A percentile compares a stretch with the other conserved stretches of the same genome.
Evolutionary conservation across 176 grass and related monocot genomes (phyloP).

Genomic region (Ensete ventricosum): DNA sequence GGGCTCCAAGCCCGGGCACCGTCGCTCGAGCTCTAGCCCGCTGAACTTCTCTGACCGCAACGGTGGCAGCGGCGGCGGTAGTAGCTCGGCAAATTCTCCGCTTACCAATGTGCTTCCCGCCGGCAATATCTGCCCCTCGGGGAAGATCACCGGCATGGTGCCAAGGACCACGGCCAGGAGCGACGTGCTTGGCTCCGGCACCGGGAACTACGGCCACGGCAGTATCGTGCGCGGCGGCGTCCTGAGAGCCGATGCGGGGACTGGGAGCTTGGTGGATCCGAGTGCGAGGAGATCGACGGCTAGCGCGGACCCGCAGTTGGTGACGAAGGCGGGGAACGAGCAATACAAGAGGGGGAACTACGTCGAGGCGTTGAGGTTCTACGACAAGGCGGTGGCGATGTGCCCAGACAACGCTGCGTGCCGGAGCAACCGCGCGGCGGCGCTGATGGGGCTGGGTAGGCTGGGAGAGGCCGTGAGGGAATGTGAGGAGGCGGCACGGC

Average conservation of each 20-base stretch:
- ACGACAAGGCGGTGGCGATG: constrained; percentile 53
- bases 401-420: constrained; percentile 67
- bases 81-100: constrained; percentile 64
- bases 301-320: constrained; percentile 42
- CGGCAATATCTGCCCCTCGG: constrained; percentile 81
- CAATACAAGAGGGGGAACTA: constrained; percentile 60
- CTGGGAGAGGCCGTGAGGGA: constrained; percentile 58
- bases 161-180: constrained; percentile 44
- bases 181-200: constrained; percentile 81
- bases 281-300: constrained; percentile 1
- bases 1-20: constrained; percentile 29
- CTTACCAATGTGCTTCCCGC: constrained; percentile 74
- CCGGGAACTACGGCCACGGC: constrained; percentile 88
- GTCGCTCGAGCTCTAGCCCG: constrained; percentile 58
- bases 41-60: constrained; percentile 64
- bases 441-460: constrained; percentile 63
- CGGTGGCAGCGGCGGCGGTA: constrained; percentile 33
- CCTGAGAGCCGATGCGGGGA: constrained; percentile 7
- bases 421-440: constrained; percentile 65
- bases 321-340: constrained; percentile 66
- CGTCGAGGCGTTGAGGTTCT: constrained; percentile 64
- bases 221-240: constrained; percentile 18
- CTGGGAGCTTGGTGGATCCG: constrained; percentile 4
- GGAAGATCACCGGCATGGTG: constrained; percentile 39
- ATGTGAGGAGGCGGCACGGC: constrained; percentile 56